Evolutionary conservation across 2,329 filamentous ascomycete genomes (phyloP).

Genomic region (Phoma herbarum): DNA sequence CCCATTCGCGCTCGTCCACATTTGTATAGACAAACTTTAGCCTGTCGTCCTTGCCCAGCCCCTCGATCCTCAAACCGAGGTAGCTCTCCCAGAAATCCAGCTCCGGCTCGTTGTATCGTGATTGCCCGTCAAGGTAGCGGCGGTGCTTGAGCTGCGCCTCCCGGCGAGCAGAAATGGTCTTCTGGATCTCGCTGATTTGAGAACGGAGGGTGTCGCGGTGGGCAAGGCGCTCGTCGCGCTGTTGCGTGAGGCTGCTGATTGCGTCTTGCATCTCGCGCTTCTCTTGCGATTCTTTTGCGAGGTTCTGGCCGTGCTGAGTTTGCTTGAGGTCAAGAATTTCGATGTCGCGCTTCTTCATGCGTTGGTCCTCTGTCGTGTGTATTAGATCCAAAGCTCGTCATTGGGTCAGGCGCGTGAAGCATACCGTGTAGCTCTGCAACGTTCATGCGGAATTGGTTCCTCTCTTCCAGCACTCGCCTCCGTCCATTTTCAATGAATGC

Average conservation of each 20-base stretch:
- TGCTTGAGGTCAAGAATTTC: constrained; percentile 80
- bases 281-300: constrained; percentile 80
- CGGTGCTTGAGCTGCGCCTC: constrained; percentile 78
- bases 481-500: constrained; percentile 91
- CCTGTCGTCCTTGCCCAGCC: constrained; percentile 81
- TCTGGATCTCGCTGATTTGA: constrained; percentile 71
- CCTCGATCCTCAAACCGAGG: constrained; percentile 87
- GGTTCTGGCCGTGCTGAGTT: constrained; percentile 73
- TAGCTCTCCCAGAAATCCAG: constrained; percentile 96
- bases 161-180: constrained; percentile 72
- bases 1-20: constrained; percentile 86
- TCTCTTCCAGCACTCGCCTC: constrained; percentile 88
- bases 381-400: constrained; percentile 15
- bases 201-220: constrained; percentile 65
- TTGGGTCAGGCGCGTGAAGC: constrained; percentile 24
- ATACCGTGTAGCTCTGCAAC: constrained; percentile 89
- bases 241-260: constrained; percentile 64
- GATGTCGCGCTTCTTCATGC: constrained; percentile 87
- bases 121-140: constrained; percentile 80
- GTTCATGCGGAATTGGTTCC: constrained; percentile 92
- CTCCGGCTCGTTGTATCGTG: constrained; percentile 89
- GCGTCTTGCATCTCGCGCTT: constrained; percentile 70
- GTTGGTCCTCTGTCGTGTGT: constrained; percentile 76
- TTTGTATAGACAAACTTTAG: constrained; percentile 91
- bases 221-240: constrained; percentile 63